phyloP scores from a whole-genome alignment of 2,329 filamentous ascomycete genomes.

The Trichoderma guizhouense region DNA sequence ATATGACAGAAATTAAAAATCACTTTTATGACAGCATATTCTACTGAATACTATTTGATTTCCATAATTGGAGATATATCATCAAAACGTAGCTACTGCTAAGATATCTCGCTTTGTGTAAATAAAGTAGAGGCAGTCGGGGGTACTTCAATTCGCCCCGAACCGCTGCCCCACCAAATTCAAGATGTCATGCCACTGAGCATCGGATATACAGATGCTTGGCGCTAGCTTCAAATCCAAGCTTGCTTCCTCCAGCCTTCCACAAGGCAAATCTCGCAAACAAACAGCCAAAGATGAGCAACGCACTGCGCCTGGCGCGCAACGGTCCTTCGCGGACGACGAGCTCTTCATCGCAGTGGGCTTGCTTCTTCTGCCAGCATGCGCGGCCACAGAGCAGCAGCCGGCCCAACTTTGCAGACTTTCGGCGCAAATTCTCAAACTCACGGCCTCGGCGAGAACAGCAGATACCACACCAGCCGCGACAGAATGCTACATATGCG shows the following conservation, averaged over 20 bases:
- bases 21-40: background rate
- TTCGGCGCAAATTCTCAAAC: slow-evolving; percentile 34
- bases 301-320: slow-evolving; percentile 36
- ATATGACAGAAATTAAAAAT: background rate
- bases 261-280: background rate
- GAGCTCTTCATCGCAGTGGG: slow-evolving; percentile 31
- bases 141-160: background rate
- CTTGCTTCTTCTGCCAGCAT: slow-evolving; percentile 38
- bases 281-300: slow-evolving; percentile 36
- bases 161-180: slow-evolving; percentile 16
- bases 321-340: slow-evolving; percentile 27
- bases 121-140: background rate
- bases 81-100: background rate
- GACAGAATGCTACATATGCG: slow-evolving; percentile 26
- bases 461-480: slow-evolving; percentile 25
- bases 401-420: slow-evolving; percentile 22
- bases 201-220: background rate
- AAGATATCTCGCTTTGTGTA: background rate
- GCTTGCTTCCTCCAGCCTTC: background rate
- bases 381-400: slow-evolving; percentile 29
- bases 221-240: background rate
- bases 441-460: slow-evolving; percentile 25
- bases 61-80: background rate
- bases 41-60: background rate
- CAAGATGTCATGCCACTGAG: slow-evolving; percentile 14